Conservation (phyloP, 225 moss, liverwort and hornwort species). For the Pleurozium schreberi region DNA sequence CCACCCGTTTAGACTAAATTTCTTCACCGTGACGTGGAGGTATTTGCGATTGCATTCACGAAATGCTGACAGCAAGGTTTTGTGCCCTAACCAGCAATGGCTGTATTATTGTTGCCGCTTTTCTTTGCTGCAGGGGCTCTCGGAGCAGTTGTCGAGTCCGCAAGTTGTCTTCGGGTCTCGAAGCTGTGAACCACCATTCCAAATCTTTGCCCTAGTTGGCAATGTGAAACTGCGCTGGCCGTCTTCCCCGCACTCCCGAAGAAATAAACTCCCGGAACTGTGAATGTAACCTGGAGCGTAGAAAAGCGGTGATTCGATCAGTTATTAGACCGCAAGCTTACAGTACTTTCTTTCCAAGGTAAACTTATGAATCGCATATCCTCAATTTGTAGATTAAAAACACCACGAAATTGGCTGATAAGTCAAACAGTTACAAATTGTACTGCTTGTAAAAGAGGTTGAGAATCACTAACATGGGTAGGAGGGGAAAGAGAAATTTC, state of each 20-base stretch:
- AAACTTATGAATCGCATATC: neutral
- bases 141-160: neutral
- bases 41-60: neutral
- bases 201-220: constrained; percentile 25
- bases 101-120: neutral
- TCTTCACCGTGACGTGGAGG: neutral
- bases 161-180: constrained; percentile 11
- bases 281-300: constrained; percentile 20
- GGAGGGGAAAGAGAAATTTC: neutral
- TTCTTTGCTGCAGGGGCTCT: neutral
- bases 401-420: neutral
- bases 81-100: constrained; percentile 27
- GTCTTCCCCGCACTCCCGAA: constrained; percentile 22
- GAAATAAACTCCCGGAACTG: constrained; percentile 10
- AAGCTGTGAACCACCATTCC: neutral
- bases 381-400: neutral
- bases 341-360: neutral
- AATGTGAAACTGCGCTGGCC: constrained; percentile 8
- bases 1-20: neutral
- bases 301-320: neutral
- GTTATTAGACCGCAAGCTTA: neutral
- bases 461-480: neutral
- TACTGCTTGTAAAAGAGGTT: neutral
- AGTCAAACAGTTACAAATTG: neutral
- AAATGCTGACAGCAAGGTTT: neutral